Evolutionary conservation across 2,329 filamentous ascomycete species (phyloP), one percentile per base, ranked within the genome.

Genomic region (Fusarium avenaceum): DNA sequence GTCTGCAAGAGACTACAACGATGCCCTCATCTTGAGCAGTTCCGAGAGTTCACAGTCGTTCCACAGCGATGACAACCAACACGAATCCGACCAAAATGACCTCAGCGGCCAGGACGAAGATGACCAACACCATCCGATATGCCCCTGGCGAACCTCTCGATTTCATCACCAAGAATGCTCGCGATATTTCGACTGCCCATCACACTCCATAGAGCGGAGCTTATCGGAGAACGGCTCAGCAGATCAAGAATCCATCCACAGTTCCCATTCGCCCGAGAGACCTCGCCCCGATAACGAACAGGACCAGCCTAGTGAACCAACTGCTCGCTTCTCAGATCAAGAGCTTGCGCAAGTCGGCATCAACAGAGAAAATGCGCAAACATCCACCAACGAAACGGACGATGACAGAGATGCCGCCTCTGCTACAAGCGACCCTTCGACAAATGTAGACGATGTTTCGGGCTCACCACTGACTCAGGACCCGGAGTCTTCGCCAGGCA

Each of bases 181-280:
- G 13, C 79, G 79, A 46, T 85, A 78, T 72, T 80, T 83, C 57
- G 84, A 86, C 74, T 85, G 83, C 43, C 84, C 83, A 32, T 80
- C 82, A 6, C 84, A 86, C 57, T 63, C 76, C 19, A 68, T 83
- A 45, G 80, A 81, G 69, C 78, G 83, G 51, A 71, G 69, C 28
- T 60, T 77, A 20, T 79, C 79, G 38, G 57, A 69, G 24, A 54
- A 51, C 13, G 54, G 60, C 28, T 69, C 71, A 9, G 54, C 35
- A 32, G 75, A 75, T n/a, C 74, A 75, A 60, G 67, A 71, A 35
- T 66, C 68, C 14, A 68, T 67, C 8, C 53, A 59, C 42, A 48
- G 43, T 39, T 40, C 45, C 30, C 59, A 47, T 45, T 47, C 57
- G 13, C 19, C 28, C 26, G 60, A 56, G 38, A 20, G 47, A 53